Conservation (phyloP, 2,329 filamentous ascomycete genomes). For the Fusarium poae region DNA sequence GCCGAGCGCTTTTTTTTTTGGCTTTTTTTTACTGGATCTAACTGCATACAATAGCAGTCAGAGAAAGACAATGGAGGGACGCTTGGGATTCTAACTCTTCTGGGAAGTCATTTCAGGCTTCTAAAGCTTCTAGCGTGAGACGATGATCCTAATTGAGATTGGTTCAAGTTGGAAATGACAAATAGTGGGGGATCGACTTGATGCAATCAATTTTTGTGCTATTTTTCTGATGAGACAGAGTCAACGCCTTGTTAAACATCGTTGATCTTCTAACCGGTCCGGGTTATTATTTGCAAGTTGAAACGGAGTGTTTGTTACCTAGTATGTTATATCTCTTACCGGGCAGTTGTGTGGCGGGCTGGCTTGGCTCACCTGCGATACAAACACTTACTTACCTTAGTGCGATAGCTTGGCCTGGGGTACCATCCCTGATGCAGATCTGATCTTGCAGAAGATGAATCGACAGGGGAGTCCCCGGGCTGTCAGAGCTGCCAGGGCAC, state of each 20-base stretch:
- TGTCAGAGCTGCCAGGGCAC: slow-evolving; percentile 39
- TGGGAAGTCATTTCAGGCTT: slow-evolving; percentile 27
- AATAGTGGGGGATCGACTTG: slow-evolving; percentile 26
- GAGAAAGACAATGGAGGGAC: not conserved
- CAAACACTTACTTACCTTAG: not conserved
- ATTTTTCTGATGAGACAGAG: not conserved
- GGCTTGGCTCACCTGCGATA: not conserved
- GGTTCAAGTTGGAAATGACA: slow-evolving; percentile 8
- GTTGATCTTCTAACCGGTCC: not conserved
- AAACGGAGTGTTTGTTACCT: too few relatives aligned
- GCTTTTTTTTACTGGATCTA: slow-evolving; percentile 1
- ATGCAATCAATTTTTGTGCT: not conserved
- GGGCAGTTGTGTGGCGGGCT: not conserved
- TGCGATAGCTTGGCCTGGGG: slow-evolving; percentile 8
- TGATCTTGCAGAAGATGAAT: slow-evolving; percentile 13
- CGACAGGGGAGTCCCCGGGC: slow-evolving; percentile 35
- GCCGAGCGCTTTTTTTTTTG: not conserved
- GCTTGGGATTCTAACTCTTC: slow-evolving; percentile 26
- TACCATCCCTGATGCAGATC: slow-evolving; percentile 37
- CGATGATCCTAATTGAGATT: slow-evolving; percentile 23
- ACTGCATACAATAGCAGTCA: slow-evolving; percentile 1
- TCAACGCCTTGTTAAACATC: not conserved
- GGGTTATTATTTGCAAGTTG: not conserved
- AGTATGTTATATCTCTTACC: not conserved
- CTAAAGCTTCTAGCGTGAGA: slow-evolving; percentile 46